Evolutionary conservation across 495 filamentous ascomycete species (phyloP).

Genomic region (Xylaria grammica): DNA sequence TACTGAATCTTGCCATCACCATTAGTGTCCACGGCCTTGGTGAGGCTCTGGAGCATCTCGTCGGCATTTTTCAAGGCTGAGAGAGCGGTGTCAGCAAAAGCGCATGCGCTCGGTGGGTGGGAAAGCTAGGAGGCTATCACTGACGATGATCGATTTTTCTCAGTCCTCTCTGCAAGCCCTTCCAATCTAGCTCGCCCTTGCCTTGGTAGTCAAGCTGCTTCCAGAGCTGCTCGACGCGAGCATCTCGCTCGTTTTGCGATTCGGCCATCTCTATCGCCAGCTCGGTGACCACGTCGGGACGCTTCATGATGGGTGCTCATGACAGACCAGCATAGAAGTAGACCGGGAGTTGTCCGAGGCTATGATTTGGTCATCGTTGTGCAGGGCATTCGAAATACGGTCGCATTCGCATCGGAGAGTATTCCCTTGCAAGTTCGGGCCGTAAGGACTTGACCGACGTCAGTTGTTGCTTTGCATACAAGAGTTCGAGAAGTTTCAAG

Average conservation of each 20-base stretch:
- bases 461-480: conserved; percentile 17
- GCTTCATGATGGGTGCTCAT: conserved; percentile 49
- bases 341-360: conserved; percentile 24
- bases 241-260: conserved; percentile 73
- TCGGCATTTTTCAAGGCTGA: conserved; percentile 93
- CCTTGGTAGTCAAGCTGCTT: conserved; percentile 73
- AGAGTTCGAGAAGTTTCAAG: conserved; percentile 21
- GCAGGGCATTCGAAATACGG: conserved; percentile 1
- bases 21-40: conserved; percentile 81
- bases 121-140: conserved; percentile 37
- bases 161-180: conserved; percentile 81
- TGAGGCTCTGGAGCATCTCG: conserved; percentile 77
- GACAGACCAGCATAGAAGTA: conserved; percentile 32
- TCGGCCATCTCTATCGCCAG: conserved; percentile 58
- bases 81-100: conserved; percentile 32
- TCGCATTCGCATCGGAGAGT: conserved; percentile 26
- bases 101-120: neutral
- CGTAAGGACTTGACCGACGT: conserved; percentile 19
- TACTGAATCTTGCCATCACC: conserved; percentile 90
- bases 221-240: conserved; percentile 82
- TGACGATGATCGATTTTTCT: conserved; percentile 91
- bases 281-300: conserved; percentile 49
- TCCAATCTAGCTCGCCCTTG: conserved; percentile 79
- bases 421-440: conserved; percentile 24
- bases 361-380: conserved; percentile 45